Conservation (phyloP, 768 basidiomycete genomes). For the Tephrocybe sp. region DNA sequence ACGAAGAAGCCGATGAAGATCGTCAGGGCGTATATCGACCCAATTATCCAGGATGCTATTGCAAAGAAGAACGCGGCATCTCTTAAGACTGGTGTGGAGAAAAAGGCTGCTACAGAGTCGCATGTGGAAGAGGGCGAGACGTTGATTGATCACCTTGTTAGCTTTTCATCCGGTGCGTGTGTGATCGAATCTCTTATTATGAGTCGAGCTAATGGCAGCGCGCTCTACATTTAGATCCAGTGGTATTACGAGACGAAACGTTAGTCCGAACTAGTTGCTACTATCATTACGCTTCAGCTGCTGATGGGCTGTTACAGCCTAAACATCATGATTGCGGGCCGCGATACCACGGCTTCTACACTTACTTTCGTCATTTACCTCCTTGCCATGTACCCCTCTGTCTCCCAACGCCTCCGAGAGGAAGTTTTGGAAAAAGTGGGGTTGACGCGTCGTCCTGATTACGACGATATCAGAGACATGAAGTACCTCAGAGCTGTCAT, state of each 20-base stretch:
- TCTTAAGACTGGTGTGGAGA: constrained; percentile 16
- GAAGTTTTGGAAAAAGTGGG: constrained; percentile 58
- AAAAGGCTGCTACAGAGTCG: constrained; percentile 18
- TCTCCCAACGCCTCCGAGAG: constrained; percentile 45
- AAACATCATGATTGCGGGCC: constrained; percentile 47
- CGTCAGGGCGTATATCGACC: constrained; percentile 51
- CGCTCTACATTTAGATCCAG: constrained; percentile 28
- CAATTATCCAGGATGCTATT: constrained; percentile 49
- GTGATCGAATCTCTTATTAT: not conserved
- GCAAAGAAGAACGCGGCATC: constrained; percentile 30
- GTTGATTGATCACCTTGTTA: constrained; percentile 55
- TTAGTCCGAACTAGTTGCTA: constrained; percentile 14
- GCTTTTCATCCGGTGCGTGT: constrained; percentile 38
- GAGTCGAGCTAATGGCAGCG: not conserved
- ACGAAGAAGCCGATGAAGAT: constrained; percentile 47
- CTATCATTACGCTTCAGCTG: not conserved
- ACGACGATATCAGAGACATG: constrained; percentile 58
- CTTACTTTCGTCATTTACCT: constrained; percentile 40
- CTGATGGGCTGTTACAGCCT: constrained; percentile 21
- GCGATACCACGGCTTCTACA: constrained; percentile 44
- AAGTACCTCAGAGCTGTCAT: constrained; percentile 64
- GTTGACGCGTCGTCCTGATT: constrained; percentile 41
- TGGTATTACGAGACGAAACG: constrained; percentile 48
- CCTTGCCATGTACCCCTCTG: constrained; percentile 49
- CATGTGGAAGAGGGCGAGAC: constrained; percentile 42